Conservation (phyloP, 495 filamentous ascomycete species). For the Symbiotaphrina buchneri region DNA sequence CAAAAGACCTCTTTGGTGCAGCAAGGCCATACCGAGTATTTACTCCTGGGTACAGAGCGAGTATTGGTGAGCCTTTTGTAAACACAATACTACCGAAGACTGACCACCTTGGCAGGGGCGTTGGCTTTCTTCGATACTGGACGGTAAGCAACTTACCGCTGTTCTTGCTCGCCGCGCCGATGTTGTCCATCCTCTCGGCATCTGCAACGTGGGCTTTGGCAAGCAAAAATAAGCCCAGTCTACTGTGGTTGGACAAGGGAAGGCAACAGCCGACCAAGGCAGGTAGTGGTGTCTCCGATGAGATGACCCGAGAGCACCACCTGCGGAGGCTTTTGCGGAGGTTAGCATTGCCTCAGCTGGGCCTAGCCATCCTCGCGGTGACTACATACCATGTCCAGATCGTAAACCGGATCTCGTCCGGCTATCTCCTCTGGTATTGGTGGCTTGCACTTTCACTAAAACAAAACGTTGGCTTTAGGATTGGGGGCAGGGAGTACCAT, state of each 20-base stretch:
- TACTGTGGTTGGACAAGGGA: not conserved
- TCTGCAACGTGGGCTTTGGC: conserved; percentile 31
- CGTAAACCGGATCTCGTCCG: conserved; percentile 70
- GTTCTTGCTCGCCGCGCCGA: conserved; percentile 63
- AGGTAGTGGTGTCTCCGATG: not conserved
- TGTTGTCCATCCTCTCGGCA: conserved; percentile 40
- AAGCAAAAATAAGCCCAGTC: not conserved
- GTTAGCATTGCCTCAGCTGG: conserved; percentile 47
- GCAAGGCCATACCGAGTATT: conserved; percentile 47
- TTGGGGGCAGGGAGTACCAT: conserved; percentile 4
- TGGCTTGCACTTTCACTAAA: conserved; percentile 28
- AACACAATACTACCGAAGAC: too few species aligned
- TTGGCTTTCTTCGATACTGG: conserved; percentile 83
- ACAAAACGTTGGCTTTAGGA: conserved; percentile 11
- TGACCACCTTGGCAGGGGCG: conserved; percentile 49
- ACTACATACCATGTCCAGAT: conserved; percentile 84
- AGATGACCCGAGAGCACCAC: conserved; percentile 3
- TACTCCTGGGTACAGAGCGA: conserved; percentile 72
- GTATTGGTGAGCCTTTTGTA: conserved; percentile 54
- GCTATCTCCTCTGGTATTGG: conserved; percentile 80
- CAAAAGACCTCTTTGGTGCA: conserved; percentile 43
- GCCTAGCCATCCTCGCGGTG: conserved; percentile 47
- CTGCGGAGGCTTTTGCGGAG: conserved; percentile 17
- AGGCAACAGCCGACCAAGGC: not conserved
- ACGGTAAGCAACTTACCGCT: conserved; percentile 66